phyloP scores from a whole-genome alignment of 257 asterid genomes.

The Primulina tabacum region DNA sequence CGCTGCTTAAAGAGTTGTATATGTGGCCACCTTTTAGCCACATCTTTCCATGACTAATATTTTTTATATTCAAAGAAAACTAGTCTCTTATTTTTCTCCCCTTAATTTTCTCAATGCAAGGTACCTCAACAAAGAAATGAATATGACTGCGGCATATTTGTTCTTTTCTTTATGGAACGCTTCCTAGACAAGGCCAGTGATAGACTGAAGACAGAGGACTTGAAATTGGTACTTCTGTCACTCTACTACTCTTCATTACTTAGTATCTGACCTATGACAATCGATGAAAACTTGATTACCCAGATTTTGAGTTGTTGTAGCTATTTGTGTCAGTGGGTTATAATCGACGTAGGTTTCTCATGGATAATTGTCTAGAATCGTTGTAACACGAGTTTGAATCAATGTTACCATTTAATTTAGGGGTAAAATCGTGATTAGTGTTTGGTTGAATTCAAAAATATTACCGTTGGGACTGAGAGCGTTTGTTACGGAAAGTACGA shows the following conservation, averaged over 20 bases:
- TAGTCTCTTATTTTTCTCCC: conserved; percentile 8
- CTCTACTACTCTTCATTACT: conserved; percentile 5
- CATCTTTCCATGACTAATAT: not conserved
- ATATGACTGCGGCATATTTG: conserved; percentile 88
- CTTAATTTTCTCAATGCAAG: conserved; percentile 30
- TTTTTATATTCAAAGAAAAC: not conserved
- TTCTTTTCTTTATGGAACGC: conserved; percentile 81
- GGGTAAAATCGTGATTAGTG: too few species aligned
- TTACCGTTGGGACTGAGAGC: too few species aligned
- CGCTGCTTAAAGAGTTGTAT: not conserved
- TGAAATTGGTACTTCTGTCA: conserved; percentile 49
- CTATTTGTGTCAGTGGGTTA: too few species aligned
- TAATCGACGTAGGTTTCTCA: too few species aligned
- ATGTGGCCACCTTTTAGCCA: not conserved
- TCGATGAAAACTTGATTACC: too few species aligned
- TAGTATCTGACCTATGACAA: too few species aligned
- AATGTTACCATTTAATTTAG: too few species aligned
- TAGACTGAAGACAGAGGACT: conserved; percentile 56
- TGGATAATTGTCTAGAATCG: too few species aligned
- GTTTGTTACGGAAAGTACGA: too few species aligned
- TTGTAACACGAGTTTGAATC: too few species aligned
- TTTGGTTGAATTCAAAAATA: too few species aligned
- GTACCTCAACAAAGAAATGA: conserved; percentile 88
- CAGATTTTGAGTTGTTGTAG: too few species aligned
- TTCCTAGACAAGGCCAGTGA: conserved; percentile 64